Base-by-base conservation (phyloP, 2,329 filamentous ascomycete genomes). In the Alternaria infectoria region DNA sequence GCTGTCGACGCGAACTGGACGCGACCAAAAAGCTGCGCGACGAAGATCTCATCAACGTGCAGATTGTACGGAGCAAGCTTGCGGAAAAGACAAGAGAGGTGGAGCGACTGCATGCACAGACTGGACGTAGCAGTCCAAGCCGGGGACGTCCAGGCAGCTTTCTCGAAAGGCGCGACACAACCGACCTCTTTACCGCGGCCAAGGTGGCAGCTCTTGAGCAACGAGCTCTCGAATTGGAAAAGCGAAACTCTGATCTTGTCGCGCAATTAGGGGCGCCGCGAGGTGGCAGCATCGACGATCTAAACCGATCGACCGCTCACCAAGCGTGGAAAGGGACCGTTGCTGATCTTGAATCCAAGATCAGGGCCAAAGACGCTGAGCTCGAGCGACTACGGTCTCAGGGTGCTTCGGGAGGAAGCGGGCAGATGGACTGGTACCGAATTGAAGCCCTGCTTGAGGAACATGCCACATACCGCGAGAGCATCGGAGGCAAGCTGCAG, bases 121-220 rank as follows among this genome's bases (percentile, higher is more conserved):
- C 61, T 43, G 63, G 68, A 15, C 65, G 73, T 28, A 59, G 64
- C 3, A 77, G 73, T 50, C 77, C 76, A 0, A 70, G 51, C 25
- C 65, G 74, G 25, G 72, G 68, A 23, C 68, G 77, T 44, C 75
- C 77, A 11, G 67, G 68, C 9, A 76, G 75, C 64, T 66, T 77
- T 45, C 65, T 80, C 32, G 80, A 80, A 62, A 67, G 78, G 21
- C 63, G 77, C 12, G 76, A 70, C 57, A 80, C 77, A 9, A 74
- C 74, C 13, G 80, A 82, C 61, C 73, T 83, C 15, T 83, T 81
- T 66, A 80, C 79, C 11, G 76, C 73, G 0, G 81, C 81, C 36
- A 81, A 81, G 56, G 75, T 78, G 2, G 81, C 81, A 13, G 81
- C 81, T 0, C 71, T 83, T 32, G 80, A 83, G 64, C 81, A 83